Base-by-base conservation (phyloP, 768 basidiomycete species). In the Hygrophorus pudorinus region DNA sequence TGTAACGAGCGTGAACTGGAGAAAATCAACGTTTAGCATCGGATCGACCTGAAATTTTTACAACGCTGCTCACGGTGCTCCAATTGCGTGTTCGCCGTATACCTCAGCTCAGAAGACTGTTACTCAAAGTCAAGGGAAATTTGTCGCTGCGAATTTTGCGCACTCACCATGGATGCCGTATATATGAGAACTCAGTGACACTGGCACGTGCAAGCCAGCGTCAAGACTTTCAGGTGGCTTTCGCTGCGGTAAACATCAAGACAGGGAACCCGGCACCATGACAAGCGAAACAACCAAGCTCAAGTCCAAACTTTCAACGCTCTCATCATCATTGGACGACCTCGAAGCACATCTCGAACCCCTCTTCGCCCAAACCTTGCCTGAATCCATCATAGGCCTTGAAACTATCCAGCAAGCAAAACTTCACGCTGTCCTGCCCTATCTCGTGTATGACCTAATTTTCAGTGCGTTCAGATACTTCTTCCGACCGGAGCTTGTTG, bases 11-110 rank as follows among this genome's bases (percentile, higher is more conserved):
- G 60, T 97, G 93, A 51, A 97, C 92, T 96, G 50, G 17, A 38
- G 30, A 42, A 50, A 45, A 49, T 49, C 53, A 38, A n/a, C n/a
- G n/a, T n/a, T 55, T 35, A 48, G 45, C 27, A 37, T 51, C 35
- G 45, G 32, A 50, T 44, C 28, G 17, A 45, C n/a, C n/a, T n/a
- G 38, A 29, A 37, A 40, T 20, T 20, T 11, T 10, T 40, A 39
- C n/a, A 20, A 21, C 12, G 21, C 24, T 13, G 74, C 90, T 62
- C 56, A 94, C 93, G 67, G 64, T 96, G 92, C 62, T 96, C 91
- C 20, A 93, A 65, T 62, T 98, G 93, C 10, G 93, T 93, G 60
- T 94, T 98, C 12, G 90, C 91, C 0, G 93, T 97, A 59, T 97
- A 96, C 55, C 93, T 73, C 4, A 96, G 72, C 63, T 98, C 93